These are phyloP conservation scores for Neurospora sp. DNA, from an alignment of 495 filamentous ascomycete genomes.

Conservation along the genomic window DNA sequence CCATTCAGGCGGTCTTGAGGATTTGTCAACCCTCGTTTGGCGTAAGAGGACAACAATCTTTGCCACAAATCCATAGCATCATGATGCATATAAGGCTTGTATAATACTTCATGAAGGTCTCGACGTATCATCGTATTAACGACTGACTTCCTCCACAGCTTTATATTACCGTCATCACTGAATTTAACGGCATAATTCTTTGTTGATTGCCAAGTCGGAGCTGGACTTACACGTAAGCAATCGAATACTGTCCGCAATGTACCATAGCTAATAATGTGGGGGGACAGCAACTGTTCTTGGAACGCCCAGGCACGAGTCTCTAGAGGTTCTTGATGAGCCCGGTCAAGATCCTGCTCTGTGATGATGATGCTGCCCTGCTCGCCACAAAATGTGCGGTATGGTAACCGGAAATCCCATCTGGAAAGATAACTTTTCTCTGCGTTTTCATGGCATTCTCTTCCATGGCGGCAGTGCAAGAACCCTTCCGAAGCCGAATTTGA, in stretches of 20 bases:
- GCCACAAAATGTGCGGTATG: not conserved
- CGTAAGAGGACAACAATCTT: not conserved
- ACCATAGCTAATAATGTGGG: not conserved
- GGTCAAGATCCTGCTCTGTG: not conserved
- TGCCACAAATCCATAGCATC: not conserved
- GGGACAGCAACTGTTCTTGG: not conserved
- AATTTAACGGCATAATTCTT: not conserved
- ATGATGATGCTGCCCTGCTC: not conserved
- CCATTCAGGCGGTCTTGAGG: not conserved
- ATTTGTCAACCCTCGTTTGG: not conserved
- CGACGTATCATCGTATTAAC: not conserved
- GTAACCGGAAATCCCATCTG: not conserved
- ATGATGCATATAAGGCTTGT: not conserved
- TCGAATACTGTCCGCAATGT: not conserved
- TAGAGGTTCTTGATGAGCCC: accelerated
- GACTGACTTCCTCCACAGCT: not conserved
- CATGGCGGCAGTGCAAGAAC: not conserved
- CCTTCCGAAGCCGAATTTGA: not conserved
- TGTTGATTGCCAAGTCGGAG: too few relatives aligned
- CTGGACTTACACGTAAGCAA: not conserved
- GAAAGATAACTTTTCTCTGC: not conserved
- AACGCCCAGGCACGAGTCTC: not conserved
- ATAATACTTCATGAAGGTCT: not conserved
- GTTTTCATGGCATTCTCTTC: not conserved
- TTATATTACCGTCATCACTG: not conserved